Conservation (phyloP, 768 basidiomycete genomes). For the Porphyrellus cyaneotinctus region DNA sequence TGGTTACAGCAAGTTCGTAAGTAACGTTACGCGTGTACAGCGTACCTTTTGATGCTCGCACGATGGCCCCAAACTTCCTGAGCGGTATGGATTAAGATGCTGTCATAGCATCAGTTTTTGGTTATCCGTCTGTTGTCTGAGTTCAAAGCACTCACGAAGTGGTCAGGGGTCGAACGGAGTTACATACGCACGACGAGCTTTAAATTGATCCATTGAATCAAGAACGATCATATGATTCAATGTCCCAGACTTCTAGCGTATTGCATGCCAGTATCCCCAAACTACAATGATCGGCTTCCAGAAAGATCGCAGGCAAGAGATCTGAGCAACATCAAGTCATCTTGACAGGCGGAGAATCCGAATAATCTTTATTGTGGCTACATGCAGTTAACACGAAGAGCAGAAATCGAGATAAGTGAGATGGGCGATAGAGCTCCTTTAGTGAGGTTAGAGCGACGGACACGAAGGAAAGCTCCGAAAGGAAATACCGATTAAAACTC, state of each 20-base stretch:
- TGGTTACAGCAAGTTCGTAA: not conserved
- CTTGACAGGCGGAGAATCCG: conserved; percentile 8
- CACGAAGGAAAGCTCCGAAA: conserved; percentile 1
- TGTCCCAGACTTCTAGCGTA: not conserved
- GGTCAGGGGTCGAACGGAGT: conserved; percentile 12
- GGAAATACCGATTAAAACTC: conserved; percentile 25
- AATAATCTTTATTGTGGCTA: conserved; percentile 11
- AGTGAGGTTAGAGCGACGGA: not conserved
- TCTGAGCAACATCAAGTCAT: not conserved
- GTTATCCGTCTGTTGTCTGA: conserved; percentile 11
- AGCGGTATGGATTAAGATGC: conserved; percentile 8
- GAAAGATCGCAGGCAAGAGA: not conserved
- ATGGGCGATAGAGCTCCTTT: conserved; percentile 2
- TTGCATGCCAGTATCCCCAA: conserved; percentile 2
- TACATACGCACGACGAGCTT: conserved; percentile 20
- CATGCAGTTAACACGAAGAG: conserved; percentile 17
- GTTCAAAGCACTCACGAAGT: conserved; percentile 12
- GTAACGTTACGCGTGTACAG: not conserved
- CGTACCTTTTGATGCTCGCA: not conserved
- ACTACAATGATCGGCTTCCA: conserved; percentile 6
- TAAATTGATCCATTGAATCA: conserved; percentile 15
- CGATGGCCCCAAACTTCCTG: not conserved
- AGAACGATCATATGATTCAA: conserved; percentile 4
- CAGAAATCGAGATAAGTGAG: conserved; percentile 4
- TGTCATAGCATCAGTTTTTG: conserved; percentile 10